phyloP scores from a whole-genome alignment of 331 rosid species.

The Phaseolus coccineus region DNA sequence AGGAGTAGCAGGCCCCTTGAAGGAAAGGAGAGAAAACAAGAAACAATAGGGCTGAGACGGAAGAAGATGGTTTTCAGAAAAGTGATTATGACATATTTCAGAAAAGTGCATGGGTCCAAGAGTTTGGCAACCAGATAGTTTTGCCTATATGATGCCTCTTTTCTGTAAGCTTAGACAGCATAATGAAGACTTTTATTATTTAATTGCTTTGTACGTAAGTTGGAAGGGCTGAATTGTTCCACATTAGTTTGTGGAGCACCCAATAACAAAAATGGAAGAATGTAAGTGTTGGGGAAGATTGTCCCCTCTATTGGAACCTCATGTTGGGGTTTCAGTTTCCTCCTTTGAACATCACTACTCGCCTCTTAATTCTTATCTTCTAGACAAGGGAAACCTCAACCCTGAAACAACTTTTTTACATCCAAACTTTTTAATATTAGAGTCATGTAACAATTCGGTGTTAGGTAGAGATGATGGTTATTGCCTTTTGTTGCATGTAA shows the following conservation, averaged over 20 bases:
- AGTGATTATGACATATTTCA: too few species aligned
- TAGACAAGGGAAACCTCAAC: slow-evolving; percentile 14
- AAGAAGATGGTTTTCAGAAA: background rate
- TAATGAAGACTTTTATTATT: slow-evolving; percentile 44
- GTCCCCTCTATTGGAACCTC: slow-evolving; percentile 63
- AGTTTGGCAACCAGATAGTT: slow-evolving; percentile 13
- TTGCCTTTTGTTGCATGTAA: background rate
- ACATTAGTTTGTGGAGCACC: background rate
- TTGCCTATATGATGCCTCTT: slow-evolving; percentile 34
- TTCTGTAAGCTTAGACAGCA: slow-evolving; percentile 37
- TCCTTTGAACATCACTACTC: slow-evolving; percentile 41
- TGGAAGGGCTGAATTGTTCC: slow-evolving; percentile 26
- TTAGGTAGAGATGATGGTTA: background rate
- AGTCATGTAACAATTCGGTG: background rate
- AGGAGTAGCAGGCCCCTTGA: background rate
- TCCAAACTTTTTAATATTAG: background rate
- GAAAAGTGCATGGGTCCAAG: slow-evolving; percentile 13
- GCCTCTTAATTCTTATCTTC: slow-evolving; percentile 22
- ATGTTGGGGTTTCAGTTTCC: slow-evolving; percentile 44
- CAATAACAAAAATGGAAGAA: slow-evolving; percentile 12
- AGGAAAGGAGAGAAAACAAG: slow-evolving; percentile 31
- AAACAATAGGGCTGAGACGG: background rate
- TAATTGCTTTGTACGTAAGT: slow-evolving; percentile 37
- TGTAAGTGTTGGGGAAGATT: slow-evolving; percentile 32
- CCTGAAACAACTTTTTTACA: slow-evolving; percentile 4